Base-by-base conservation (phyloP, 2,329 filamentous ascomycete genomes). In the Penicillium sp. region DNA sequence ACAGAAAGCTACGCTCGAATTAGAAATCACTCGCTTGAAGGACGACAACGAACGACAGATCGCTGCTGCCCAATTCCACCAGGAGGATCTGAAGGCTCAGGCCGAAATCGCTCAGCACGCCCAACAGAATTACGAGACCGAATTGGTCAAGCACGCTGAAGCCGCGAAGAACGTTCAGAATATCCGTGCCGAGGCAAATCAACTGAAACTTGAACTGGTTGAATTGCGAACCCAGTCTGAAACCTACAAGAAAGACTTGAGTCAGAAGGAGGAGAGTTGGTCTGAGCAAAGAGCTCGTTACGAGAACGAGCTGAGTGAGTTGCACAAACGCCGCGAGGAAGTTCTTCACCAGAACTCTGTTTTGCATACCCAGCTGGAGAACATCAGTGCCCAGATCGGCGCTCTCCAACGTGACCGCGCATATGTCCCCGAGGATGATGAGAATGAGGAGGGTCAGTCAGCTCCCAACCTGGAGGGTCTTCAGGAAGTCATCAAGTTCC, bases 51-150 rank as follows among this genome's bases (percentile, higher is more conserved):
- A 92, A 62, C 85, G 89, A 51, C 88, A 93, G 70, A 82, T 86
- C 57, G 89, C 91, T 57, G 88, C 92, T 48, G 87, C 90, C 29
- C 87, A 90, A 62, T 91, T 89, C 69, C 89, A 96, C 69, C 90
- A 95, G 69, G 89, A 96, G 66, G 92, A 97, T 66, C 84, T 97
- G 41, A 92, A 94, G 58, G 88, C 90, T 0, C 94, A 99, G 73
- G 92, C 93, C 26, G 89, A 95, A 43, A 97, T 99, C 67, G 92
- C 94, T 2, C 87, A 91, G 51, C 89, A 91, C 72, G 92, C 94
- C 3, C 94, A 99, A 71, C 89, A 96, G 69, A 92, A 94, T 64
- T 99, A 99, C 69, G 95, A 99, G 73, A 87, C 87, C 59, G 94
- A 99, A 72, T 82, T 99, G 11, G 84, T 96, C 67, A 97, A 94